Evolutionary conservation across 2,329 filamentous ascomycete species (phyloP), one percentile per base, ranked within the genome.

Genomic region (Monosporascus sp.): DNA sequence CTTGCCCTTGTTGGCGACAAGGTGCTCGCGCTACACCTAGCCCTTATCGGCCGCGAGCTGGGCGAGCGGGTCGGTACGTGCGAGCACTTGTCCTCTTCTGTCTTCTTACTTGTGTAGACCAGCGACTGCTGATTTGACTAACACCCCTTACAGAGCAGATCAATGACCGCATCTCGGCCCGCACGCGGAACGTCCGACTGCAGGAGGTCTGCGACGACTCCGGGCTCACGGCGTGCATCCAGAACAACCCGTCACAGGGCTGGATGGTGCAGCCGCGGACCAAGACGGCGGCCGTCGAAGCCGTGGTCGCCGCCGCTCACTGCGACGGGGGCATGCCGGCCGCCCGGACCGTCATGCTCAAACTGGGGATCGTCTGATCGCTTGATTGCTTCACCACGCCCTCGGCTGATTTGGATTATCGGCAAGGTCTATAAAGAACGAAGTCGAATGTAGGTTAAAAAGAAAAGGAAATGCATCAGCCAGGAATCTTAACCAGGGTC

Each of bases 271-370:
- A 45, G 11, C 48, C 24, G 31, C 43, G 47, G 11, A 55, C 47
- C 26, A 46, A 50, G n/a, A 51, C 55, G n/a, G 58, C 55, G 15
- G 51, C 58, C 17, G 17, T 59, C 31, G 53, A 56, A 31, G 56
- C 56, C 6, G 38, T 58, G 22, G 47, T 56, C 17, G 58, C 53
- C 0, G 51, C 56, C 11, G 55, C 52, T 17, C 56, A 51, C 24
- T 24, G 26, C 14, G 58, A 58, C n/a, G 43, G 55, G 8, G 58
- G 55, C 47, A 31, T 58, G 5, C 46, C 49, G 15, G 53, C 41
- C 22, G 58, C 55, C 14, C 37, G 9, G n/a, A 43, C 31, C 2
- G 55, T 43, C 46, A 56, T 58, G 48, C 37, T 4, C 9, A 11
- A 26, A 17, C 24, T 46, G 7, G 26, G 26, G 4, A 46, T 46